Evolutionary conservation across 208 protist species (phyloP), one percentile per base, ranked within the genome.

Genomic region (Lotmaria passim): DNA sequence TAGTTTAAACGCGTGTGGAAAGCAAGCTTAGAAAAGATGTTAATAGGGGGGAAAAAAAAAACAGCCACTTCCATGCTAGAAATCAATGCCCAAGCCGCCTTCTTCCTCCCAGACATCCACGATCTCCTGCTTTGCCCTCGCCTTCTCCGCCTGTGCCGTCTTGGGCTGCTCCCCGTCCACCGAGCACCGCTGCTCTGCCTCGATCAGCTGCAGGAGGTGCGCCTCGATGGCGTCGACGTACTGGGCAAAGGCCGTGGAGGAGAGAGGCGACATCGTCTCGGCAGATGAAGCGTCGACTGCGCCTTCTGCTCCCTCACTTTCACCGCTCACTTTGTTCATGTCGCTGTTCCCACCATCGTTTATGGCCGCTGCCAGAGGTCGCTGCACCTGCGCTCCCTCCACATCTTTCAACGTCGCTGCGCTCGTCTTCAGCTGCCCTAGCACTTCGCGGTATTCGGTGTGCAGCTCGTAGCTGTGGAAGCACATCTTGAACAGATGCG

Each of bases 401-500:
- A n/a, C n/a, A n/a, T n/a, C n/a, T n/a, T n/a, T n/a, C n/a, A n/a
- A n/a, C n/a, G n/a, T 43, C 14, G 57, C 21, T n/a, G 36, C 47
- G 26, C 34, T 74, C 0, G 66, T 77, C 38, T 76, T 77, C 33
- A 87, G 82, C 14, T 70, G 63, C 0, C 61, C 69, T 26, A 94
- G 46, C 56, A 56, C 47, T 3, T 89, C 80, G 19, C 87, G 83
- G 34, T 83, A 79, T 7, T 21, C 55, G 15, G 65, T 52, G 70
- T 90, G 85, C 60, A 87, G 64, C 61, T 89, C 86, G 52, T 91
- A 93, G 68, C 78, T 91, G 79, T 96, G 92, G 55, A 89, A 87
- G 44, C 87, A 80, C 74, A 96, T 93, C 64, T 96, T 96, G 69
- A 94, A 96, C 12, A 96, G 69, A 64, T 96, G 92, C 28, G 85